A percentile compares a stretch with the other conserved stretches of the same genome.
phyloP scores from a whole-genome alignment of 768 basidiomycete species.

The Tubosaeta brunneosetosa region DNA sequence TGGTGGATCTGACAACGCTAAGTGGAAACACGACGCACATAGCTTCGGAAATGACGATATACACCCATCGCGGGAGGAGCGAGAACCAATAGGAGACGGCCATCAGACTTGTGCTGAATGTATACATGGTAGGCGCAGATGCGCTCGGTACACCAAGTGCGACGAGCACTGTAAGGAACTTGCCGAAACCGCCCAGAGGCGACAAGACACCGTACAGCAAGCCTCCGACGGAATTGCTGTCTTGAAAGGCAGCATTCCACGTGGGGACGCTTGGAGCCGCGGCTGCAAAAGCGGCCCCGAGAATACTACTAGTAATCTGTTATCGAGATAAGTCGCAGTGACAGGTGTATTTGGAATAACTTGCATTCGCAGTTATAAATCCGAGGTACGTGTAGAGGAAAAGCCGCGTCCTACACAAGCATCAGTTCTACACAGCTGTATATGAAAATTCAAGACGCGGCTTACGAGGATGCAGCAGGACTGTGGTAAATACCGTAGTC shows the following conservation, averaged over 20 bases:
- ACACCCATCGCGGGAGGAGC: conserved; percentile 44
- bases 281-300: conserved; percentile 47
- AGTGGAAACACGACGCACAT: conserved; percentile 31
- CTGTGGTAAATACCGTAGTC: conserved; percentile 49
- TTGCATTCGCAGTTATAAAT: conserved; percentile 38
- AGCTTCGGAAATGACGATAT: conserved; percentile 40
- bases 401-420: conserved; percentile 30
- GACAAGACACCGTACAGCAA: conserved; percentile 37
- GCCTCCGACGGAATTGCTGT: conserved; percentile 31
- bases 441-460: not conserved
- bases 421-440: not conserved
- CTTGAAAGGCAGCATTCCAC: conserved; percentile 39
- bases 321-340: not conserved
- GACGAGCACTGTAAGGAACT: conserved; percentile 45
- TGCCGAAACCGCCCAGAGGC: conserved; percentile 41
- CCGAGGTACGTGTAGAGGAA: conserved; percentile 46
- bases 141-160: conserved; percentile 53
- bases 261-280: conserved; percentile 35
- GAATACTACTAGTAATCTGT: conserved; percentile 37
- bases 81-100: conserved; percentile 31
- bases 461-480: conserved; percentile 58
- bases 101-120: conserved; percentile 46
- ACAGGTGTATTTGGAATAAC: conserved; percentile 10
- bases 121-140: conserved; percentile 57
- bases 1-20: not conserved